Evolutionary conservation across 148 eudicot genomes (phyloP).

Genomic region (Dysphania ambrosioides): DNA sequence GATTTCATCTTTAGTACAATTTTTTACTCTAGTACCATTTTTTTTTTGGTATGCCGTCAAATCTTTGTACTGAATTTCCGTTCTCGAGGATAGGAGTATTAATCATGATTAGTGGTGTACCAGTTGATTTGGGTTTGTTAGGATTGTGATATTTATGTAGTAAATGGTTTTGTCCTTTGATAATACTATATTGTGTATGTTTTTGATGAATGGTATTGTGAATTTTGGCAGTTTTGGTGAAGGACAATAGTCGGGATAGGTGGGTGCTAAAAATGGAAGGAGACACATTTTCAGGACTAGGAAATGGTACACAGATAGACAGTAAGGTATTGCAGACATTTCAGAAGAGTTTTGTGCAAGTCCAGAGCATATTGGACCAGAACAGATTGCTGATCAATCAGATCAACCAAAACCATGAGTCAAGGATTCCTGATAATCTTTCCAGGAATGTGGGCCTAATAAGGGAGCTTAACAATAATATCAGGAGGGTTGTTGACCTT

Average conservation of each 20-base stretch:
- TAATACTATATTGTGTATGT: not conserved
- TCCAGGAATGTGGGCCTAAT: conserved; percentile 75
- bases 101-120: no score
- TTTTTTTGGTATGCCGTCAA: no score
- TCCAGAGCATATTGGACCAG: conserved; percentile 73
- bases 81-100: no score
- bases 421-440: conserved; percentile 70
- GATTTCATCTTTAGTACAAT: conserved; percentile 33
- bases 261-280: conserved; percentile 52
- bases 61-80: no score
- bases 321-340: conserved; percentile 67
- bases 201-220: not conserved
- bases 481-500: conserved; percentile 76
- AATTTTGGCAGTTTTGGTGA: conserved; percentile 22
- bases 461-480: conserved; percentile 83
- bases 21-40: conserved; percentile 29
- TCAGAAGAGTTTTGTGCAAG: conserved; percentile 79
- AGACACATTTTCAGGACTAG: conserved; percentile 66
- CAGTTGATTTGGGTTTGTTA: no score
- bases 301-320: conserved; percentile 60
- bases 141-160: not conserved
- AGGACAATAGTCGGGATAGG: conserved; percentile 24
- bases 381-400: conserved; percentile 76
- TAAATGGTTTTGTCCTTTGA: not conserved
- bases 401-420: conserved; percentile 90